These are phyloP conservation scores for Lachancea sp. DNA, from an alignment of 805 yeast species.

Conservation along the genomic window DNA sequence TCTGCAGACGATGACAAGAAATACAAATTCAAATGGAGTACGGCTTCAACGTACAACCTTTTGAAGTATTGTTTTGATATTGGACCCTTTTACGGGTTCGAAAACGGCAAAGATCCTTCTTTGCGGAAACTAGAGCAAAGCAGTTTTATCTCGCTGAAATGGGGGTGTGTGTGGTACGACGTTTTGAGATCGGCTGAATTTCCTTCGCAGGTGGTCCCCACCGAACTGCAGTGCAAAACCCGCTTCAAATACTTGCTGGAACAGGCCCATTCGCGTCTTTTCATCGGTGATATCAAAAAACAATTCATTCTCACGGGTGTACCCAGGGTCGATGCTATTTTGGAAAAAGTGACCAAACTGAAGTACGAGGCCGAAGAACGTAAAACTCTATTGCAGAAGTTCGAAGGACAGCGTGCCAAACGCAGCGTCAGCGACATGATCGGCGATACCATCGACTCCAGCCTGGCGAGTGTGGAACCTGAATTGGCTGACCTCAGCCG, in stretches of 20 bases:
- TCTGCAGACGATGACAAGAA: slow-evolving; percentile 3
- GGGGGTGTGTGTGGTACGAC: slow-evolving; percentile 6
- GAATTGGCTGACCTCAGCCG: background rate
- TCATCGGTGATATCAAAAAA: slow-evolving; percentile 1
- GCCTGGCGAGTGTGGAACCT: background rate
- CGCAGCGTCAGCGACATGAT: slow-evolving; percentile 2
- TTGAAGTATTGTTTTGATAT: slow-evolving; percentile 4
- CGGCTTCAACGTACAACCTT: slow-evolving; percentile 1
- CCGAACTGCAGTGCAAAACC: slow-evolving; percentile 3
- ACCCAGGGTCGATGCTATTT: background rate
- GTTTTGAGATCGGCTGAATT: background rate
- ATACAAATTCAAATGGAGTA: slow-evolving; percentile 4
- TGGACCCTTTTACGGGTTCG: slow-evolving; percentile 5
- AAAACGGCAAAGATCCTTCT: background rate
- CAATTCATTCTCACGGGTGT: slow-evolving; percentile 1
- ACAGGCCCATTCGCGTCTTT: slow-evolving; percentile 1
- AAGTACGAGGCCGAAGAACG: slow-evolving; percentile 3
- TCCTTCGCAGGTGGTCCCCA: background rate
- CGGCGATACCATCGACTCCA: background rate
- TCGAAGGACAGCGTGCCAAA: slow-evolving; percentile 2
- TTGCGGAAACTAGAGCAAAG: slow-evolving; percentile 4
- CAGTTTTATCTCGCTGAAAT: slow-evolving; percentile 4
- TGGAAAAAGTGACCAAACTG: slow-evolving; percentile 2
- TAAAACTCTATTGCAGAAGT: background rate
- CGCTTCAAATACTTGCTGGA: slow-evolving; percentile 4